Evolutionary conservation across 768 basidiomycete species (phyloP), one percentile per base, ranked within the genome.

Genomic region (Candolleomyces efflorescens): DNA sequence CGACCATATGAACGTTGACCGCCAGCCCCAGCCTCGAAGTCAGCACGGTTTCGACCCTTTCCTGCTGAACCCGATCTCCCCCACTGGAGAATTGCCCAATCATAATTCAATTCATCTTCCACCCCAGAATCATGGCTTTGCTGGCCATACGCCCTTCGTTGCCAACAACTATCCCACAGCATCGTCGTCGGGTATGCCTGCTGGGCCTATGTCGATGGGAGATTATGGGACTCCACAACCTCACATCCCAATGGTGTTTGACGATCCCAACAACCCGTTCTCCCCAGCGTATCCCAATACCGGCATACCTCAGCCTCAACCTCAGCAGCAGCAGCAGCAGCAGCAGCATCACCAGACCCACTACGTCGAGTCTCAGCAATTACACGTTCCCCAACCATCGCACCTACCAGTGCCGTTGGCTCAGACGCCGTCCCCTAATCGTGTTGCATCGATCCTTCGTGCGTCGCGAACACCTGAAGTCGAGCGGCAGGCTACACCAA

Each of bases 11-110:
- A 59, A 61, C n/a, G 70, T 78, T 62, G 59, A 60, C 46, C 15
- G 13, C 6, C 15, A 46, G 11, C 55, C 41, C 12, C 45, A 60
- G 23, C 62, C 69, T 4, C 74, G 73, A 46, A 69, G 70, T 17
- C 64, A 69, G 3, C 63, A 68, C 15, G 83, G 82, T 6, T 84
- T 85, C 56, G 77, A 82, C 61, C 74, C 79, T 18, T 65, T 71
- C 17, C 72, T 86, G 38, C 72, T 86, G 37, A 87, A 85, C 59
- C 83, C 85, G 3, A 58, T 78, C 56, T 71, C 71, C 6, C 72
- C 32, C 3, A 38, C 51, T n/a, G 38, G 6, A 26, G 52, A 54
- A 23, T 2, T 26, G 9, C 13, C 22, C 2, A 20, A 13, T 9
- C 22, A 44, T 23, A 24, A 17, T 15, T 9, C 24, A 20, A 32